A percentile compares a stretch with the other conserved stretches of the same genome.
phyloP scores from a whole-genome alignment of 345 rosid genomes.

The Eucalyptus pauciflora region DNA sequence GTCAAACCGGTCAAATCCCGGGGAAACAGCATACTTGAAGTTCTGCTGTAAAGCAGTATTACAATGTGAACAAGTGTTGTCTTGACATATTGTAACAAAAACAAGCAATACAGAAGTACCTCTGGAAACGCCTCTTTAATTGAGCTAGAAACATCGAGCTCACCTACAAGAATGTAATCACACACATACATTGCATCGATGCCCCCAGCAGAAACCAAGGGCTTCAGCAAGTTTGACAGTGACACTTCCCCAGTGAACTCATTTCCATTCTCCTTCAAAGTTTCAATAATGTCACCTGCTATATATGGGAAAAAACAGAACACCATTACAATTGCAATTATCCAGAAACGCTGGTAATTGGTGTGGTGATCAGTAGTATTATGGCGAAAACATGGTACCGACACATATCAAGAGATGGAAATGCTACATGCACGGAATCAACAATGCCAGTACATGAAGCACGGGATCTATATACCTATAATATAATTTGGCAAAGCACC shows the following conservation, averaged over 20 bases:
- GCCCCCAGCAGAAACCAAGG: conserved; percentile 85
- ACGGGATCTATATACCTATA: not conserved
- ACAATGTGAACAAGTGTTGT: not conserved
- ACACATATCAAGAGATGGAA: not conserved
- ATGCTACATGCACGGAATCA: not conserved
- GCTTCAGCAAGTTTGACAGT: conserved; percentile 78
- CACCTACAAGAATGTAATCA: conserved; percentile 81
- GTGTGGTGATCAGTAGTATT: not conserved
- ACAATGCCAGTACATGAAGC: not conserved
- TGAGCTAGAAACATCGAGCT: conserved; percentile 82
- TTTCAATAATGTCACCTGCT: conserved; percentile 69
- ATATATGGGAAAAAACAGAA: not conserved
- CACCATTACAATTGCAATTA: not conserved
- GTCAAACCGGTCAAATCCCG: conserved; percentile 33
- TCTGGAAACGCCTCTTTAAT: conserved; percentile 73
- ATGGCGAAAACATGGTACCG: not conserved
- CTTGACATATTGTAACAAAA: not conserved
- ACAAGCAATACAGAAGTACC: conserved; percentile 18
- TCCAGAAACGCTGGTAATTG: not conserved
- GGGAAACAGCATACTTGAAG: conserved; percentile 60
- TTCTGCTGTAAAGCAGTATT: conserved; percentile 39
- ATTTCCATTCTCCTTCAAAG: conserved; percentile 75
- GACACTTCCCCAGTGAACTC: conserved; percentile 86
- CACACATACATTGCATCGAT: conserved; percentile 82
- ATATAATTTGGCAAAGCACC: not conserved